phyloP scores from a whole-genome alignment of 192 early-diverging fungal species.

The Entomortierella beljakovae region DNA sequence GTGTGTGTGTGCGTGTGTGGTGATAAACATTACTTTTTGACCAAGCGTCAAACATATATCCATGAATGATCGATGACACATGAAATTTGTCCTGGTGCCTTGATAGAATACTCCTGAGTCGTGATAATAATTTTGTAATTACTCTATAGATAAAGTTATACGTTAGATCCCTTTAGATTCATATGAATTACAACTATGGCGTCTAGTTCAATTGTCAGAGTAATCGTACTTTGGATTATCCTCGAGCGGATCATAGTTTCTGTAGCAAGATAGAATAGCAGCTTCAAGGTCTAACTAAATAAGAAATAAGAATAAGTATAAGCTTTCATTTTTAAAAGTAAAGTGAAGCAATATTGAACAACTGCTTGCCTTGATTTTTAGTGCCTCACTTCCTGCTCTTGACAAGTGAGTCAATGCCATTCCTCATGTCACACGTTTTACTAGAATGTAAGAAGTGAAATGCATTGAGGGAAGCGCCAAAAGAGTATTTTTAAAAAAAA shows the following conservation, averaged over 20 bases:
- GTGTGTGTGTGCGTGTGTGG: neutral
- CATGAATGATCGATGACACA: constrained; percentile 20
- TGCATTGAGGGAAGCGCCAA: no score
- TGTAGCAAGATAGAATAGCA: constrained; percentile 34
- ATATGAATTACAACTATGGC: no score
- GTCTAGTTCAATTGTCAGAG: neutral
- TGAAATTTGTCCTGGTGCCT: neutral
- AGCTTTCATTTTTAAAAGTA: no score
- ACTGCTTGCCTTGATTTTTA: constrained; percentile 28
- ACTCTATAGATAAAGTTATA: no score
- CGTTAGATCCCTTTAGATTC: no score
- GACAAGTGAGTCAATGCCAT: constrained; percentile 43
- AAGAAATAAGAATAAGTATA: neutral
- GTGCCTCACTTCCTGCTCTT: constrained; percentile 19
- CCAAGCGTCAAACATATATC: constrained; percentile 50
- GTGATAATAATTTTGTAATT: neutral
- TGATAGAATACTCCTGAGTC: constrained; percentile 7
- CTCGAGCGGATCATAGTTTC: neutral
- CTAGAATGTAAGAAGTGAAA: neutral
- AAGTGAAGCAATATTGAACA: neutral
- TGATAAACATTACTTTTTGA: constrained; percentile 13
- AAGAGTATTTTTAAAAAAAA: neutral
- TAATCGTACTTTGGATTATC: constrained; percentile 6
- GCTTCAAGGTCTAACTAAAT: constrained; percentile 43
- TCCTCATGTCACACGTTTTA: neutral